Percentiles rank a stretch among this genome's conserved stretches.
Evolutionary conservation across 2,329 filamentous ascomycete species (phyloP).

Genomic region (Hortaea werneckii): DNA sequence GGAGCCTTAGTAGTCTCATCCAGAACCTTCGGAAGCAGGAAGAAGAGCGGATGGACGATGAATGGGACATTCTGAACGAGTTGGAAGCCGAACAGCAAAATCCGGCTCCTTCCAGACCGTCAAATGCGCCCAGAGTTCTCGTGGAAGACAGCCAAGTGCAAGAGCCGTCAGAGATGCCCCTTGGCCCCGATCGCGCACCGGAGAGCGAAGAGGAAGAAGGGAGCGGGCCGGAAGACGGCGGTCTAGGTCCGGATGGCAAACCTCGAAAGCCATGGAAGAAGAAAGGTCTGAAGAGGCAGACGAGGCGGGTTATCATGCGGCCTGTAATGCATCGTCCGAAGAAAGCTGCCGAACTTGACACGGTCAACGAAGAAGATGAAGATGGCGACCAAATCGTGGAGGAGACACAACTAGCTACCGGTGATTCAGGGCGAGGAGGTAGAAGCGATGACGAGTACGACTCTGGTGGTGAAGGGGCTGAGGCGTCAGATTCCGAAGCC

Average conservation of each 20-base stretch:
- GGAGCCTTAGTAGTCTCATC: slow-evolving; percentile 65
- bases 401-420: neutral
- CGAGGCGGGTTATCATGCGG: slow-evolving; percentile 51
- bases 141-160: slow-evolving; percentile 33
- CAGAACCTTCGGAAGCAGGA: slow-evolving; percentile 59
- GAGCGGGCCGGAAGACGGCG: slow-evolving; percentile 18
- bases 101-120: neutral
- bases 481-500: neutral
- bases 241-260: slow-evolving; percentile 45
- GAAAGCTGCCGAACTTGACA: slow-evolving; percentile 15
- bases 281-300: slow-evolving; percentile 73
- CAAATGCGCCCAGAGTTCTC: slow-evolving; percentile 21
- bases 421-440: neutral
- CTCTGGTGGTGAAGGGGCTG: neutral
- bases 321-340: slow-evolving; percentile 23
- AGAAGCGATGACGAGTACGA: neutral
- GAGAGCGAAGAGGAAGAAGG: slow-evolving; percentile 53
- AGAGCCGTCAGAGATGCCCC: slow-evolving; percentile 25
- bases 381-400: slow-evolving; percentile 4
- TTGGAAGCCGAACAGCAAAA: slow-evolving; percentile 43
- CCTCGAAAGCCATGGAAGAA: slow-evolving; percentile 64
- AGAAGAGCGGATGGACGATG: slow-evolving; percentile 60
- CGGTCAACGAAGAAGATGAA: slow-evolving; percentile 2
- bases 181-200: slow-evolving; percentile 33
- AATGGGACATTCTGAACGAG: slow-evolving; percentile 64